These are phyloP conservation scores for Phialocephala sp. DNA, from an alignment of 2,329 filamentous ascomycete species.

Conservation along the genomic window DNA sequence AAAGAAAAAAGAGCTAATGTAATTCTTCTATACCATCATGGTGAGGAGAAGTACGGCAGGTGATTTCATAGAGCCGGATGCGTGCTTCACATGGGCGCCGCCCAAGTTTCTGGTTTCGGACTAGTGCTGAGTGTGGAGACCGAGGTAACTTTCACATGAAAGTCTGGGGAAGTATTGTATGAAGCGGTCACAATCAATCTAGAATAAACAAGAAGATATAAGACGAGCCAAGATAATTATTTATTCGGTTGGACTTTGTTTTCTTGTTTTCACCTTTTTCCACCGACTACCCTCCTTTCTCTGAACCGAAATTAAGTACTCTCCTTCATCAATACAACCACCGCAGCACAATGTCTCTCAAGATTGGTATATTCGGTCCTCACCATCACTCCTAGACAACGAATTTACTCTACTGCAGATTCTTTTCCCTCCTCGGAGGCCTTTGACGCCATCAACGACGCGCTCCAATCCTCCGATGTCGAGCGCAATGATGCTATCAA, in stretches of 20 bases:
- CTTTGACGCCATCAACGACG: slow-evolving; percentile 84
- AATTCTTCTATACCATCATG: too few species aligned
- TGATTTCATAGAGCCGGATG: not conserved
- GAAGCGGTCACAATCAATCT: not conserved
- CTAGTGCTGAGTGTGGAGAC: slow-evolving; percentile 4
- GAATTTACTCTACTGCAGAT: slow-evolving; percentile 52
- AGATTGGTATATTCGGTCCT: slow-evolving; percentile 61
- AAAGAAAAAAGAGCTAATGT: too few species aligned
- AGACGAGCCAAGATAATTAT: not conserved
- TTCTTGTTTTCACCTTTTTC: not conserved
- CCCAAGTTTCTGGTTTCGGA: not conserved
- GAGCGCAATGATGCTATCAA: slow-evolving; percentile 89
- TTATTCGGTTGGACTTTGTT: not conserved
- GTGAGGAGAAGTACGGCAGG: not conserved
- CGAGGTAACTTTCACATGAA: slow-evolving; percentile 8
- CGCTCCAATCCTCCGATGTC: slow-evolving; percentile 70
- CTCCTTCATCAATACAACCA: not conserved
- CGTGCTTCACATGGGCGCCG: slow-evolving; percentile 1
- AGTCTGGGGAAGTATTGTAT: slow-evolving; percentile 1
- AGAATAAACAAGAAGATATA: not conserved
- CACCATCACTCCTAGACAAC: slow-evolving; percentile 3
- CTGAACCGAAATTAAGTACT: not conserved
- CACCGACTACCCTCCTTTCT: not conserved
- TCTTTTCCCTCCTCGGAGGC: slow-evolving; percentile 89
- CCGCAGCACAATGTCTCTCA: slow-evolving; percentile 66